Percentiles rank a stretch among this genome's conserved stretches.
Evolutionary conservation across 208 protist species (phyloP).

Genomic region (Acanthamoeba castellanii): DNA sequence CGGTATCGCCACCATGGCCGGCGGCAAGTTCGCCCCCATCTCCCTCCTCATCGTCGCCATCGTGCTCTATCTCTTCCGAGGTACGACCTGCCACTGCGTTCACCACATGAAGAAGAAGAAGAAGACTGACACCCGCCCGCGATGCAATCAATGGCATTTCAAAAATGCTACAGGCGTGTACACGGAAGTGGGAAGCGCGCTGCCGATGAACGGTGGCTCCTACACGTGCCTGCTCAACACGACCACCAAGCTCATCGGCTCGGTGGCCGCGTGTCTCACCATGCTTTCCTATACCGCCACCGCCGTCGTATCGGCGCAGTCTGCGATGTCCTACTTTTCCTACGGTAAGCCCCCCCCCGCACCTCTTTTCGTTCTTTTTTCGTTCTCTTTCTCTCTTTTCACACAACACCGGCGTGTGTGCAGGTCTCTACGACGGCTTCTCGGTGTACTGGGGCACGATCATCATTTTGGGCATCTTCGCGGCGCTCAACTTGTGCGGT

Average conservation of each 20-base stretch:
- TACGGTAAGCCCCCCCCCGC: neutral
- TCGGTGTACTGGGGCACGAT: constrained; percentile 84
- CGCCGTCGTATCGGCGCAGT: constrained; percentile 82
- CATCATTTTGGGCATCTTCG: constrained; percentile 88
- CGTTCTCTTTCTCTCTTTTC: neutral
- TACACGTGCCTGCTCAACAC: constrained; percentile 93
- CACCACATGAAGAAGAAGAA: neutral
- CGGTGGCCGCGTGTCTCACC: constrained; percentile 88
- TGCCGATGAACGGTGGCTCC: constrained; percentile 92
- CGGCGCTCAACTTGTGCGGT: constrained; percentile 87
- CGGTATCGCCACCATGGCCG: constrained; percentile 79
- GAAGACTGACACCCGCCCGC: too few species aligned
- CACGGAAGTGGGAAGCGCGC: constrained; percentile 89
- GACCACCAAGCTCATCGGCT: constrained; percentile 88
- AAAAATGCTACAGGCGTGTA: constrained; percentile 71
- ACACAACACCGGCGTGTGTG: neutral
- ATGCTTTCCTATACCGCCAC: constrained; percentile 92
- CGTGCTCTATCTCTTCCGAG: constrained; percentile 89
- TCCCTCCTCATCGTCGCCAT: constrained; percentile 85
- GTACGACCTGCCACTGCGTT: neutral
- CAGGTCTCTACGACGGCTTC: constrained; percentile 75
- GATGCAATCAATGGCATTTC: constrained; percentile 14
- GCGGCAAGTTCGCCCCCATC: constrained; percentile 87
- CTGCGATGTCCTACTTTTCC: constrained; percentile 87
- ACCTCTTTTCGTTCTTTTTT: neutral